Conservation (phyloP, 2,329 filamentous ascomycete genomes). For the Pseudogymnoascus sp. region DNA sequence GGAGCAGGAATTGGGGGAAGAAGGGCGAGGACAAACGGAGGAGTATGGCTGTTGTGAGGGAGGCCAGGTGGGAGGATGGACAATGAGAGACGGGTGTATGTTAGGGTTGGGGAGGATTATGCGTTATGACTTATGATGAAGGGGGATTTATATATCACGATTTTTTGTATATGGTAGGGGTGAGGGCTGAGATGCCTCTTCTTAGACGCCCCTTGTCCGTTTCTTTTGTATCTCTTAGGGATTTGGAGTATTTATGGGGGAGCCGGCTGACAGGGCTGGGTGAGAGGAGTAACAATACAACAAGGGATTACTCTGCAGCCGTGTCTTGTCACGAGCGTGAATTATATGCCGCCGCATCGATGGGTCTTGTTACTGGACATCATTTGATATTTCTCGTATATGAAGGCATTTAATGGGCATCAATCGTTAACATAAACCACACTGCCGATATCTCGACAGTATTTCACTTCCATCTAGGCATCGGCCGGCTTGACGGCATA, state of each 20-base stretch:
- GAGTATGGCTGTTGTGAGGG: constrained; percentile 8
- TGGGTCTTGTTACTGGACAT: background rate
- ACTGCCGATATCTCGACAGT: background rate
- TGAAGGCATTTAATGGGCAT: constrained; percentile 1
- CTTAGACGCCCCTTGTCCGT: background rate
- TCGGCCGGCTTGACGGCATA: constrained; percentile 38
- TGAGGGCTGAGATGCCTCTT: background rate
- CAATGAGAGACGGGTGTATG: background rate
- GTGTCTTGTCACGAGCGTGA: constrained; percentile 1
- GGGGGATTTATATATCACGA: background rate
- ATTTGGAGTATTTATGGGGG: background rate
- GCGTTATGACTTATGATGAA: background rate
- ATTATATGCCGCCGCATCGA: background rate
- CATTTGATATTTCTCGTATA: background rate
- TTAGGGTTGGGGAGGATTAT: background rate
- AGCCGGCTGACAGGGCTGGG: background rate
- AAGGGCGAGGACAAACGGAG: background rate
- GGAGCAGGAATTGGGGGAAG: constrained; percentile 2
- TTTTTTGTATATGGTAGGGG: background rate
- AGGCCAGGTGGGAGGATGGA: background rate
- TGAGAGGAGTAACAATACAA: constrained; percentile 1
- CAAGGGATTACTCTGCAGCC: background rate
- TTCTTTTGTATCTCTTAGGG: constrained; percentile 8
- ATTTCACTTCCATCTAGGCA: background rate
- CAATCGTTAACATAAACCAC: background rate